These are phyloP conservation scores for Kodamaea laetipori DNA, from an alignment of 805 yeast genomes.

Conservation along the genomic window DNA sequence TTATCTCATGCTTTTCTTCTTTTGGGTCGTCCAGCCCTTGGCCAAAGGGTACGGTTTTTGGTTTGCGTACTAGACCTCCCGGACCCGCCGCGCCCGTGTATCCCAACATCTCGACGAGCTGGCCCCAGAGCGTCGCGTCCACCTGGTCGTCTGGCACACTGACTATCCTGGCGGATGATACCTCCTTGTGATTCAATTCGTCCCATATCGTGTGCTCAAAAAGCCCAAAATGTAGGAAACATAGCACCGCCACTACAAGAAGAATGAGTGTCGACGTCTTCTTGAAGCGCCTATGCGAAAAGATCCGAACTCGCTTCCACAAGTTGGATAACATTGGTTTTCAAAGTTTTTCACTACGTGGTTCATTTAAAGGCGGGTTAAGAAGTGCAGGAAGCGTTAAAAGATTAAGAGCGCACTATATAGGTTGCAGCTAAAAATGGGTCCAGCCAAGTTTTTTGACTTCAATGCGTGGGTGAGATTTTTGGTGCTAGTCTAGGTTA, in stretches of 20 bases:
- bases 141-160: background rate
- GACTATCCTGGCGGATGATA: constrained; percentile 8
- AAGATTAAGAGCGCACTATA: constrained; percentile 1
- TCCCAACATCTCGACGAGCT: background rate
- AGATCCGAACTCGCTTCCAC: constrained; percentile 7
- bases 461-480: no score
- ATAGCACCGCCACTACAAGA: constrained; percentile 2
- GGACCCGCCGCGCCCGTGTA: constrained; percentile 5
- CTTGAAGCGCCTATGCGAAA: constrained; percentile 10
- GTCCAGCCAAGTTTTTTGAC: no score
- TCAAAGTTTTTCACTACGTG: constrained; percentile 2
- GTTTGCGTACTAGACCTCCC: background rate
- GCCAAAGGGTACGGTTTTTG: constrained; percentile 9
- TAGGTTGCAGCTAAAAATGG: background rate
- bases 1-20: background rate
- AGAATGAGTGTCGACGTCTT: constrained; percentile 7
- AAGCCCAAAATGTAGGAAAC: constrained; percentile 9
- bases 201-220: constrained; percentile 9
- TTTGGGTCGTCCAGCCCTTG: constrained; percentile 1
- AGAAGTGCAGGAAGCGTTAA: constrained; percentile 1
- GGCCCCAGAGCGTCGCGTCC: constrained; percentile 5
- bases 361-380: constrained; percentile 2
- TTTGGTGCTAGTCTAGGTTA: no score
- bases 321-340: constrained; percentile 1
- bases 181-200: constrained; percentile 6